Base-by-base conservation (phyloP, 331 rosid species). In the Pyracantha coccinea region DNA sequence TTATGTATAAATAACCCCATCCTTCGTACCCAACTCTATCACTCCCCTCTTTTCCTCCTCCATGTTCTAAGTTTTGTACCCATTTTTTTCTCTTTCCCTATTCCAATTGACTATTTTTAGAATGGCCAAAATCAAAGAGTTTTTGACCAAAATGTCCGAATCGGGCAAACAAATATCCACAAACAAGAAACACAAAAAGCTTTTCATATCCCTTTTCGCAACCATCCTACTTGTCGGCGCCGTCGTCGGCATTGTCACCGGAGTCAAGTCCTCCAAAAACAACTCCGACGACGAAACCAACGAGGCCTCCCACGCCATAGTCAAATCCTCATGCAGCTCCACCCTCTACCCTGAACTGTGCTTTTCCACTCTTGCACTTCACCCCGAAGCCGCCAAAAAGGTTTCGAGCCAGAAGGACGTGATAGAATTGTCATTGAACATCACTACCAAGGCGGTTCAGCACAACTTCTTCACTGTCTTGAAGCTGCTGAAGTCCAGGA, bases 301-400 rank as follows among this genome's bases (percentile, higher is more conserved):
- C 24, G 69, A 85, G 3, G 63, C 89, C 5, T 66, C 92, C 13
- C 97, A 91, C 78, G 53, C 90, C 78, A 78, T 90, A 0, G 78
- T 89, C 2, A 88, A 84, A 72, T 38, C 5, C 65, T 88, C 96
- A 0, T 94, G 99, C 77, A 80, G 92, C 35, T 17, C 73, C 75
- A 90, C 99, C 8, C 82, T 89, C n/a, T 91, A 88, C 85, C 96
- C 92, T 0, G 91, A 90, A 1, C 81, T 94, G 1, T 94, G 99
- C 73, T 85, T 83, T 89, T 86, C 96, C 15, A 82, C 93, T 8
- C 62, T 89, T 0, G 64, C 93, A 7, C 24, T 9, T 41, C 63
- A 80, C 0, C 80, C 77, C 5, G 64, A 69, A 20, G 45, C 71
- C 15, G 24, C 80, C 7, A 41, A 76, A 50, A 88, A 77, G 29